A percentile compares a stretch with the other conserved stretches of the same genome.
Evolutionary conservation across 2,329 filamentous ascomycete genomes (phyloP).

Genomic region (Beauveria asiatica): DNA sequence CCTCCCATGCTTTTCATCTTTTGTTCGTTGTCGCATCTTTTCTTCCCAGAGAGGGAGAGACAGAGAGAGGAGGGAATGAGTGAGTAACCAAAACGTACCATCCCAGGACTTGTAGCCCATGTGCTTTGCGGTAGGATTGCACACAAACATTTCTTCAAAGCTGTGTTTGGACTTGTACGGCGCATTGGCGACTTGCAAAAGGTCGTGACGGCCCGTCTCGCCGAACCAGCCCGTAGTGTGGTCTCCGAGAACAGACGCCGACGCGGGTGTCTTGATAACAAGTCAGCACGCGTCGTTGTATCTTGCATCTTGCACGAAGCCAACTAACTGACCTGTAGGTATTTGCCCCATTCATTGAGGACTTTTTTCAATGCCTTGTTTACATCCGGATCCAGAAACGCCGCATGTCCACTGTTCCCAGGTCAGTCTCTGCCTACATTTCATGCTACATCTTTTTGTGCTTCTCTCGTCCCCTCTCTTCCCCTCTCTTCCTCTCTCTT

Average conservation of each 20-base stretch:
- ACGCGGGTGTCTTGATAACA: conserved; percentile 37
- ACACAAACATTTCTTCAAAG: conserved; percentile 54
- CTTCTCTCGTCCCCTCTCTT: background rate
- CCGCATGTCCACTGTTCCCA: conserved; percentile 37
- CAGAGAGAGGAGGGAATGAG: too few relatives aligned
- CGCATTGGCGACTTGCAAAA: conserved; percentile 44
- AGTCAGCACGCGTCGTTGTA: background rate
- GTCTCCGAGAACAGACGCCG: conserved; percentile 40
- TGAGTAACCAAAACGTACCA: conserved; percentile 24
- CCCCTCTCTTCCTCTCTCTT: background rate
- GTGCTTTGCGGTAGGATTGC: conserved; percentile 44
- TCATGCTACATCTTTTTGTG: background rate
- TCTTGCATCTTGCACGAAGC: too few relatives aligned
- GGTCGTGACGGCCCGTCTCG: conserved; percentile 35
- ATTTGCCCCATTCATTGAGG: conserved; percentile 50
- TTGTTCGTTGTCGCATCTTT: too few relatives aligned
- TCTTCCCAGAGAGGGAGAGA: too few relatives aligned
- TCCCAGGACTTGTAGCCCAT: conserved; percentile 64
- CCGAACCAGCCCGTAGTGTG: conserved; percentile 48
- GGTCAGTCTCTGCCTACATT: background rate
- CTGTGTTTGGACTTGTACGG: conserved; percentile 32
- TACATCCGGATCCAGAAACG: conserved; percentile 47
- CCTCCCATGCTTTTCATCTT: background rate
- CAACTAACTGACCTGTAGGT: conserved; percentile 31
- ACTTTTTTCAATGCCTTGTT: conserved; percentile 46